Evolutionary conservation across 768 basidiomycete species (phyloP).

Genomic region (Lentinula sp.): DNA sequence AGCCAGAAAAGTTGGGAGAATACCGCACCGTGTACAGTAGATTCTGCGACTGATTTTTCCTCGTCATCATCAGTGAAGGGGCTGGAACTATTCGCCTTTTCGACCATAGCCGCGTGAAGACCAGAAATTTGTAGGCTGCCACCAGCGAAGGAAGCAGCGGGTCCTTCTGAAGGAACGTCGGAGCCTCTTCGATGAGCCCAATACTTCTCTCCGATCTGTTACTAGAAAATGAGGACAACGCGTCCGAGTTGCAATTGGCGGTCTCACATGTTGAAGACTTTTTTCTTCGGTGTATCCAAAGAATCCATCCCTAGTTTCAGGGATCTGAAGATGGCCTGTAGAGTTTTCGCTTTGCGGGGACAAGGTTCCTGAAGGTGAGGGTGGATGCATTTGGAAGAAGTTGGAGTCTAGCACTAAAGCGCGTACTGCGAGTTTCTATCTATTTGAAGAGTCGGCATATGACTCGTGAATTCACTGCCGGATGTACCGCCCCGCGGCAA

Average conservation of each 20-base stretch:
- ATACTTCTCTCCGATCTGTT: conserved; percentile 70
- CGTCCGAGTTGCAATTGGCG: neutral
- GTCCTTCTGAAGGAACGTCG: conserved; percentile 39
- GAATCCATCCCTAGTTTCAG: conserved; percentile 63
- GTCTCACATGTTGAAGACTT: conserved; percentile 62
- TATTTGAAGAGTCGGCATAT: too few species aligned
- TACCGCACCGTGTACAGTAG: conserved; percentile 10
- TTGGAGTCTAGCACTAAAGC: too few species aligned
- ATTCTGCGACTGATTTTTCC: conserved; percentile 13
- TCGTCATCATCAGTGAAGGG: conserved; percentile 27
- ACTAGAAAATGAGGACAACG: neutral
- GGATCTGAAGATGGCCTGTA: conserved; percentile 26
- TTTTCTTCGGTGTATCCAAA: conserved; percentile 81
- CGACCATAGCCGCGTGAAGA: conserved; percentile 21
- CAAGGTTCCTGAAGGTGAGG: neutral
- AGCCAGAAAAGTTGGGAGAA: neutral
- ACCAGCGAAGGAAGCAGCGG: conserved; percentile 22
- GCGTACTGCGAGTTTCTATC: too few species aligned
- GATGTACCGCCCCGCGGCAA: too few species aligned
- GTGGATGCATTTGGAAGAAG: neutral
- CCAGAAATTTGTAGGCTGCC: conserved; percentile 33
- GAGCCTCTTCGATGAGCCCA: conserved; percentile 62
- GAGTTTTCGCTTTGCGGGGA: neutral
- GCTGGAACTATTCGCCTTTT: conserved; percentile 10
- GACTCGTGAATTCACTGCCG: too few species aligned